Conservation (phyloP, 1,284 basidiomycete species). For the Pisolithus thermaeus region DNA sequence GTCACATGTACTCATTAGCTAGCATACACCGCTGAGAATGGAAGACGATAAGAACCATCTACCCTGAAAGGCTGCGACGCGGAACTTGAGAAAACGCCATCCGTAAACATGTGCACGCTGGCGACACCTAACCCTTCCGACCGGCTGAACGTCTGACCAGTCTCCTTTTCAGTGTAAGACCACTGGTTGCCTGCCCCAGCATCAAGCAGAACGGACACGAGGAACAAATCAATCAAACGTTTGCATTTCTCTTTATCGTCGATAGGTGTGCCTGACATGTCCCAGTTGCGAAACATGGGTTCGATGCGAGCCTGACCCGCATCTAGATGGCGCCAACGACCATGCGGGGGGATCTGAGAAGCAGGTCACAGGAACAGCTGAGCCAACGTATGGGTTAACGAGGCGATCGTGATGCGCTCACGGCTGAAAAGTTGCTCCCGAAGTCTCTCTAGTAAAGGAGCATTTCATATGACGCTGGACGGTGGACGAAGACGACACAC, state of each 20-base stretch:
- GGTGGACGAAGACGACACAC: conserved; percentile 6
- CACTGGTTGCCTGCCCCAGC: conserved; percentile 88
- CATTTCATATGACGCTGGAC: conserved; percentile 3
- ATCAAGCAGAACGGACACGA: conserved; percentile 90
- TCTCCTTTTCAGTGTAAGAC: conserved; percentile 65
- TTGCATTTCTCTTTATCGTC: conserved; percentile 60
- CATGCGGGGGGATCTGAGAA: conserved; percentile 79
- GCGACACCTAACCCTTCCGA: conserved; percentile 94
- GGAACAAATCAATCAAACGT: conserved; percentile 83
- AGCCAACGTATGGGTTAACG: background rate
- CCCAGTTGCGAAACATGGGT: conserved; percentile 56
- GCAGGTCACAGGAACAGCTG: too few species aligned
- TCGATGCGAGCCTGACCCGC: conserved; percentile 57
- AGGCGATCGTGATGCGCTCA: conserved; percentile 28
- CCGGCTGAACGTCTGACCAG: conserved; percentile 59
- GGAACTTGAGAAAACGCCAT: conserved; percentile 78
- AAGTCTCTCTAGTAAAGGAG: conserved; percentile 67
- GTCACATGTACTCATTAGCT: conserved; percentile 8
- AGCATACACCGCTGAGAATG: background rate
- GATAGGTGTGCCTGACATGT: conserved; percentile 38
- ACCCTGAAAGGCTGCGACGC: conserved; percentile 61
- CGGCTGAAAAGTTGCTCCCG: conserved; percentile 60
- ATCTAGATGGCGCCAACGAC: conserved; percentile 88
- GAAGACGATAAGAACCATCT: conserved; percentile 50
- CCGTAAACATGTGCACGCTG: conserved; percentile 83